Evolutionary conservation across 164 flowering plant species (phyloP).

Genomic region (Euptelea pleiosperma): DNA sequence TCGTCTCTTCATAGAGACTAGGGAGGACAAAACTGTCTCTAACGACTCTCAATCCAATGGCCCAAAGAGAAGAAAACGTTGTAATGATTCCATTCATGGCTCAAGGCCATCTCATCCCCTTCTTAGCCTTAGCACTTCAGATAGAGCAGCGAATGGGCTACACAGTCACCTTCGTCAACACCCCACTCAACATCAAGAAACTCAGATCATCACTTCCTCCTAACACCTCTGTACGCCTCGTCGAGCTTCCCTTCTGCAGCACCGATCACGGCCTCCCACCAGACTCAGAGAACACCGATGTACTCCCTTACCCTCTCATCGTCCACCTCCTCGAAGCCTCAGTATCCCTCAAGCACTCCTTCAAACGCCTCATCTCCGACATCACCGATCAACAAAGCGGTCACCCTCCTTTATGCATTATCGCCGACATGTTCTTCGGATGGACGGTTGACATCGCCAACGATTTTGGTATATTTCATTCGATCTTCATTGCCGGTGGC

Average conservation of each 20-base stretch:
- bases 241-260: constrained; percentile 20
- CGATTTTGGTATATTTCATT: constrained; percentile 13
- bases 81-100: constrained; percentile 19
- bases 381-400: not conserved
- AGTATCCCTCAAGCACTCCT: constrained; percentile 14
- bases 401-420: constrained; percentile 9
- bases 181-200: constrained; percentile 19
- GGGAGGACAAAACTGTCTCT: too few species aligned
- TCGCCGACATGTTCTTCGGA: constrained; percentile 15
- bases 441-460: constrained; percentile 25
- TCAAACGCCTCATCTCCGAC: constrained; percentile 12
- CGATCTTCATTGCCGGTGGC: constrained; percentile 14
- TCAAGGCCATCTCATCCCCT: constrained; percentile 21
- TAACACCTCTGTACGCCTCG: constrained; percentile 9
- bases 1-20: too few species aligned
- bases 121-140: constrained; percentile 10
- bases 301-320: constrained; percentile 10
- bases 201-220: constrained; percentile 15
- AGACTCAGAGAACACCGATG: constrained; percentile 11
- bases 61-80: too few species aligned
- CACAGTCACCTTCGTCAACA: constrained; percentile 11
- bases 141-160: not conserved
- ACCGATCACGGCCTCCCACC: constrained; percentile 22
- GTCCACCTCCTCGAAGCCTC: constrained; percentile 8
- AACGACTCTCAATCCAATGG: too few species aligned